phyloP scores from a whole-genome alignment of 1,284 basidiomycete genomes.

The Psilocybe mexicana region DNA sequence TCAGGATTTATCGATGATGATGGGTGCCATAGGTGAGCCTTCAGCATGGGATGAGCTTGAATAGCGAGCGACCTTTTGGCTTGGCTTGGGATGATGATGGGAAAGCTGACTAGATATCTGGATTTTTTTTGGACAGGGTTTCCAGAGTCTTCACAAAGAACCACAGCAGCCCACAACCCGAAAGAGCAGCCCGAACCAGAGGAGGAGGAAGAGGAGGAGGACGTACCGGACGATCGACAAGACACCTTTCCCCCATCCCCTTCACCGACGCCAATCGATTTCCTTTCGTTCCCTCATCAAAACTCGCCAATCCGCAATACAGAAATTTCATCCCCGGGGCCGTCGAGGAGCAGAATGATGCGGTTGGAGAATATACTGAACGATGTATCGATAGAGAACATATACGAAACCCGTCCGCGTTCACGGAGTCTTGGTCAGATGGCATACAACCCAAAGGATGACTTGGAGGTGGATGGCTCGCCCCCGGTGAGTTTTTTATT shows the following conservation, averaged over 20 bases:
- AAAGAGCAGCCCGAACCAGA: background rate
- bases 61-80: no score
- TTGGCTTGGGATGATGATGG: no score
- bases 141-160: slow-evolving; percentile 24
- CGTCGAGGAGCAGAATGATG: slow-evolving; percentile 22
- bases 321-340: background rate
- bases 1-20: no score
- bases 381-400: slow-evolving; percentile 15
- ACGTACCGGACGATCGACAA: background rate
- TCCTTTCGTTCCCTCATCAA: background rate
- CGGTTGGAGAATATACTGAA: slow-evolving; percentile 28
- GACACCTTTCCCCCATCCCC: background rate
- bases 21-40: no score
- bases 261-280: background rate
- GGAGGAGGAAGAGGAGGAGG: background rate
- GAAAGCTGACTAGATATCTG: background rate
- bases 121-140: slow-evolving; percentile 6
- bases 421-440: slow-evolving; percentile 16
- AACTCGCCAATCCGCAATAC: background rate
- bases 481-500: background rate
- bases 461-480: background rate
- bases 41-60: no score
- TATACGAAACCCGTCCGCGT: slow-evolving; percentile 1
- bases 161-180: slow-evolving; percentile 5
- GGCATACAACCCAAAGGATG: background rate